Percentiles rank a stretch among this genome's conserved stretches.
Conservation (phyloP, 495 filamentous ascomycete genomes). For the Glonium stellatum region DNA sequence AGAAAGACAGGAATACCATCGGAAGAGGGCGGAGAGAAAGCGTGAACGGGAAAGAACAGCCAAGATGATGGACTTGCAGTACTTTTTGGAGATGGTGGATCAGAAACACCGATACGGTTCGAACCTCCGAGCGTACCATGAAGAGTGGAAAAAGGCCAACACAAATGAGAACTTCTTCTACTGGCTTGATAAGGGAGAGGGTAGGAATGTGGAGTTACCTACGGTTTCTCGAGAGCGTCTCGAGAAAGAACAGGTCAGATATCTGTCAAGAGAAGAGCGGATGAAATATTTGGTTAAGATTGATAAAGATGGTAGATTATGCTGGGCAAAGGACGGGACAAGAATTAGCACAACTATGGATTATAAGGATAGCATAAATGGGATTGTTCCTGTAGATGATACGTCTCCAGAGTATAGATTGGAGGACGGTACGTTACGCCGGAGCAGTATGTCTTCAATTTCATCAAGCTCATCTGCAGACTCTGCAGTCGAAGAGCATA, state of each 20-base stretch:
- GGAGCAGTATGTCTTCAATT: constrained; percentile 10
- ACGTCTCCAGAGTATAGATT: constrained; percentile 18
- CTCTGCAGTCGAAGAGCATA: constrained; percentile 21
- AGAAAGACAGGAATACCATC: constrained; percentile 24
- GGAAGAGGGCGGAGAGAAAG: constrained; percentile 38
- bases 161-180: constrained; percentile 90
- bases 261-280: constrained; percentile 39
- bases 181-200: constrained; percentile 77
- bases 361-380: constrained; percentile 72
- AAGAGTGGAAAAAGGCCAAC: constrained; percentile 67
- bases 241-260: constrained; percentile 37
- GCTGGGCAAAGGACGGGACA: constrained; percentile 55
- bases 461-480: constrained; percentile 18
- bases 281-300: constrained; percentile 37
- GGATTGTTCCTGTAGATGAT: constrained; percentile 64
- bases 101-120: constrained; percentile 78
- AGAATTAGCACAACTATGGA: constrained; percentile 67
- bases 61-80: constrained; percentile 78
- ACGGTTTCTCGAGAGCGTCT: constrained; percentile 35
- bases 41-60: constrained; percentile 48
- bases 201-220: constrained; percentile 34
- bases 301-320: constrained; percentile 34
- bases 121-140: constrained; percentile 78
- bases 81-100: constrained; percentile 93
- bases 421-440: not conserved